phyloP scores from a whole-genome alignment of 116 monocot genomes.

The Iris pallida region DNA sequence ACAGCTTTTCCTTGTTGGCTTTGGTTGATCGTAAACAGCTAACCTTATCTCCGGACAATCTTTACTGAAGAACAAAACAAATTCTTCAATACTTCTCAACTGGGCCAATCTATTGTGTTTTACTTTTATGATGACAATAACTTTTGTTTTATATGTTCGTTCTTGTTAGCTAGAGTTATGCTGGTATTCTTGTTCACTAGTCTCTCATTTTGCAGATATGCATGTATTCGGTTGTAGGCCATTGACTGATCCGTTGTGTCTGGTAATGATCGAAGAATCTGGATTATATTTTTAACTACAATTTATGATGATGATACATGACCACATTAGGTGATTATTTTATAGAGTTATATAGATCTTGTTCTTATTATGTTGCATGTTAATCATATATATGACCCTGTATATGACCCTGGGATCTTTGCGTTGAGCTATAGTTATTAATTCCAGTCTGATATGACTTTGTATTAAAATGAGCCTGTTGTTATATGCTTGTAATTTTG shows the following conservation, averaged over 20 bases:
- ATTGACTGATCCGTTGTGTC: constrained; percentile 69
- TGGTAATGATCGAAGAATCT: constrained; percentile 32
- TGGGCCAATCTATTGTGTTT: too few species aligned
- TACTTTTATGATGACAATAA: background rate
- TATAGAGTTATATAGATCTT: too few species aligned
- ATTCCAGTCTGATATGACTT: too few species aligned
- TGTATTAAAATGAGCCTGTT: too few species aligned
- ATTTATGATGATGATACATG: background rate
- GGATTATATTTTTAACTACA: background rate
- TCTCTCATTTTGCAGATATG: constrained; percentile 61
- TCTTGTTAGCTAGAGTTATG: background rate
- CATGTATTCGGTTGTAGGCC: constrained; percentile 77
- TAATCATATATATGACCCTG: too few species aligned
- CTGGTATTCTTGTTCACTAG: background rate
- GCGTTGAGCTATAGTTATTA: too few species aligned
- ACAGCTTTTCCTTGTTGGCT: background rate
- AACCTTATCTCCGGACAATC: background rate
- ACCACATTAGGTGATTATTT: too few species aligned
- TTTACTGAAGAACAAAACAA: too few species aligned
- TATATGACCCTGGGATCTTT: too few species aligned
- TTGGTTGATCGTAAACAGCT: background rate
- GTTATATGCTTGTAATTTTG: too few species aligned
- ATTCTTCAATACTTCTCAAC: too few species aligned
- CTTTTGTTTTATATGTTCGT: background rate
- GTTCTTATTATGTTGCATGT: too few species aligned